Base-by-base conservation (phyloP, 2,329 filamentous ascomycete genomes). In the Lasiodiplodia hormozganensis region DNA sequence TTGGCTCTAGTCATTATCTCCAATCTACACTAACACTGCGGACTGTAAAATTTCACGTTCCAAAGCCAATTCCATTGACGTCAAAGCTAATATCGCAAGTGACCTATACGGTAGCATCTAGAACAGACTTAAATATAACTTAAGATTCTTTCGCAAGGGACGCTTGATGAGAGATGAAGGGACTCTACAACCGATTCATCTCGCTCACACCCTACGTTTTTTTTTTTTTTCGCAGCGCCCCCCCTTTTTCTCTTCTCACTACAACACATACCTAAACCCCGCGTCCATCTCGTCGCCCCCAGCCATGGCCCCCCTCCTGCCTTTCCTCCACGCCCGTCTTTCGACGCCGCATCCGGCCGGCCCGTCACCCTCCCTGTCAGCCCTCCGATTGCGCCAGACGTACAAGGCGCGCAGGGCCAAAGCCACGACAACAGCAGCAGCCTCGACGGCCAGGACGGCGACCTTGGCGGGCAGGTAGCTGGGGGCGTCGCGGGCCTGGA, bases 391-490 rank as follows among this genome's bases (percentile, higher is more conserved):
- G 11, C 60, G 21, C 60, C 16, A 12, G 6, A 14, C 40, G 23
- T 64, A 64, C 60, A 64, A 16, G 14, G n/a, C 10, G 5, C 60
- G 21, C 23, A 64, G 31, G 6, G n/a, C 18, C 40, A 49, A 3
- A 1, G 34, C 60, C 6, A 34, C 28, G 18, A 34, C 43, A 3
- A 64, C 11, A 25, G 40, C 60, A n/a, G 14, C 60, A 8, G 60
- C 60, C 40, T 64, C 47, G n/a, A 64, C 60, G 18, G 60, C 60
- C 60, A 81, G 73, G 53, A 83, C 80, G 0, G 79, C 76, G 36
- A 82, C 79, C 68, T 84, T 84, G 1, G 82, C 82, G 2, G 81
- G 80, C 1, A 81, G 38, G 57, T 73, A 74, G 1, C 56, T 34
- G 8, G 72, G 72, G 12, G 77, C 77, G 28, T 78, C 74, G 31